Percentiles rank a stretch among this genome's conserved stretches.
phyloP scores from a whole-genome alignment of 768 basidiomycete genomes.

The Podaxis sp. region DNA sequence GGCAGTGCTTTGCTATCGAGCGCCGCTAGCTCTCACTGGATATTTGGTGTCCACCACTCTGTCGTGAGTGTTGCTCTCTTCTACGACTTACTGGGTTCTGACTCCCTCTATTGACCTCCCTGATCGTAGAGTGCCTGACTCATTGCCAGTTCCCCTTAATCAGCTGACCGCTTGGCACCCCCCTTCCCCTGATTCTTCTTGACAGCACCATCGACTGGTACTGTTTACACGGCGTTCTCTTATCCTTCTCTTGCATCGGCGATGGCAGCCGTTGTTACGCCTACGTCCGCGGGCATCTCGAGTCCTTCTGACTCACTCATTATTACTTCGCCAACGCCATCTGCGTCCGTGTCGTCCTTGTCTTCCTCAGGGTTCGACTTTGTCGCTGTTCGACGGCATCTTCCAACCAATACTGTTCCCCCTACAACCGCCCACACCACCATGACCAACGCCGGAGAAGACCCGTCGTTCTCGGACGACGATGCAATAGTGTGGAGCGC shows the following conservation, averaged over 20 bases:
- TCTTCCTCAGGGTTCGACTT: conserved; percentile 31
- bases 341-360: conserved; percentile 27
- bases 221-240: neutral
- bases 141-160: too few relatives aligned
- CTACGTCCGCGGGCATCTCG: conserved; percentile 2
- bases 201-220: neutral
- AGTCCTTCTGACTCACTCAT: conserved; percentile 18
- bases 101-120: neutral
- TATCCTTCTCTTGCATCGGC: conserved; percentile 7
- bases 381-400: conserved; percentile 21
- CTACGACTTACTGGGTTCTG: neutral
- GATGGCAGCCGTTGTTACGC: conserved; percentile 13
- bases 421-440: neutral
- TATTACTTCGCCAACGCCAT: conserved; percentile 22
- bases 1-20: neutral
- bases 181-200: neutral
- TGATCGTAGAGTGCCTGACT: neutral
- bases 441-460: neutral
- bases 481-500: conserved; percentile 58
- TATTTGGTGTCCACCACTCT: neutral
- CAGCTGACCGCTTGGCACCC: too few relatives aligned
- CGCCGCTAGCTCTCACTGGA: neutral
- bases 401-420: neutral
- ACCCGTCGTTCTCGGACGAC: conserved; percentile 34
- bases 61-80: neutral